Percentiles rank a stretch among this genome's conserved stretches.
These are phyloP conservation scores for Aspergillus pseudoviridinutans DNA, from an alignment of 2,329 filamentous ascomycete genomes.

Conservation along the genomic window DNA sequence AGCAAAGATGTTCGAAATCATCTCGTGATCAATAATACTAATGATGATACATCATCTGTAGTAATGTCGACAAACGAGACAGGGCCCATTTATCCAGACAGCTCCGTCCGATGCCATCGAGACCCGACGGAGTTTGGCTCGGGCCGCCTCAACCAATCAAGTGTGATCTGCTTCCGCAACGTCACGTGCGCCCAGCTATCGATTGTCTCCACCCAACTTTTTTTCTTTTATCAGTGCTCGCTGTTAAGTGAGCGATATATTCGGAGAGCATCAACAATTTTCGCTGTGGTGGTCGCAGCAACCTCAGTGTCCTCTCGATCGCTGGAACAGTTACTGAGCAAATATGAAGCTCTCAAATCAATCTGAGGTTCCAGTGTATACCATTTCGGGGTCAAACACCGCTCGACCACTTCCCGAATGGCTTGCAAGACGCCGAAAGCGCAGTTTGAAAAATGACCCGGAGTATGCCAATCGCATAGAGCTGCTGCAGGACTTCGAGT, in stretches of 20 bases:
- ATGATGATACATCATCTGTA: neutral
- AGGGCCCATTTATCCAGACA: slow-evolving; percentile 7
- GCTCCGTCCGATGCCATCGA: slow-evolving; percentile 13
- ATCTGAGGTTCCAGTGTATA: slow-evolving; percentile 85
- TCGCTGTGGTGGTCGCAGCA: neutral
- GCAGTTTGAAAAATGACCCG: slow-evolving; percentile 84
- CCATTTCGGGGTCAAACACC: slow-evolving; percentile 85
- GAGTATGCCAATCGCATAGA: slow-evolving; percentile 94
- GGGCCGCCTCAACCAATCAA: slow-evolving; percentile 31
- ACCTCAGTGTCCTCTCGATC: slow-evolving; percentile 7
- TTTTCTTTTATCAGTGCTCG: slow-evolving; percentile 19
- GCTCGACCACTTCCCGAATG: slow-evolving; percentile 89
- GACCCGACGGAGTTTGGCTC: slow-evolving; percentile 30
- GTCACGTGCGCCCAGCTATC: slow-evolving; percentile 33
- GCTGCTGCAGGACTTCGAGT: slow-evolving; percentile 94
- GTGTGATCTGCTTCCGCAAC: slow-evolving; percentile 8
- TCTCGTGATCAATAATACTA: neutral
- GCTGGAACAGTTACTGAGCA: slow-evolving; percentile 8
- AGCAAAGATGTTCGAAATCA: neutral
- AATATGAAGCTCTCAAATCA: slow-evolving; percentile 56
- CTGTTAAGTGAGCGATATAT: neutral
- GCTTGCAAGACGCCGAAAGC: slow-evolving; percentile 84
- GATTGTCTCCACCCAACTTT: slow-evolving; percentile 16
- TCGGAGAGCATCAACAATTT: neutral
- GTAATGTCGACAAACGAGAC: slow-evolving; percentile 2